Evolutionary conservation across 305 asterid genomes (phyloP).

Genomic region (Fraxinus paxiana): DNA sequence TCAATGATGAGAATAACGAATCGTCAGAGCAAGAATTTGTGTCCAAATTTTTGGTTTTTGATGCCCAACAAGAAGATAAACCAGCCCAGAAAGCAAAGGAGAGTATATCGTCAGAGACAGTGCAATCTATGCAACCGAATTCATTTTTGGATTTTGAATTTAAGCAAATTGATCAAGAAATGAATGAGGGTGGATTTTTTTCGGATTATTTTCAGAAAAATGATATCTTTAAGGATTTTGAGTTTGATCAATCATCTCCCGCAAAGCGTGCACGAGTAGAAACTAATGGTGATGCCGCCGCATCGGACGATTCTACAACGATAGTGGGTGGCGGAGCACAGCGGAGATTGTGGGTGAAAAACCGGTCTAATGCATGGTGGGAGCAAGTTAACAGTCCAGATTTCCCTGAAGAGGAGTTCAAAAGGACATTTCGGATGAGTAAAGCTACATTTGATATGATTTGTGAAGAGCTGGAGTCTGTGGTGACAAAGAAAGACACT

Average conservation of each 20-base stretch:
- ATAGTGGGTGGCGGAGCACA: conserved; percentile 24
- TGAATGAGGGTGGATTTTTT: not conserved
- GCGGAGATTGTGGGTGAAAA: conserved; percentile 67
- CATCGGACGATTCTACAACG: conserved; percentile 15
- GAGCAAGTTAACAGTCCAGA: conserved; percentile 49
- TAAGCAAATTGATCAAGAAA: not conserved
- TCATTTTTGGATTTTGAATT: conserved; percentile 1
- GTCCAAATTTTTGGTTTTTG: not conserved
- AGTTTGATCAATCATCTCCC: not conserved
- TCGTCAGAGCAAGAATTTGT: conserved; percentile 10
- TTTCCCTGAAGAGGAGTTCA: conserved; percentile 62
- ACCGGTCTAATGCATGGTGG: conserved; percentile 80
- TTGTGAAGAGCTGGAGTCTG: conserved; percentile 57
- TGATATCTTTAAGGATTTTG: not conserved
- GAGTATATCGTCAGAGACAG: not conserved
- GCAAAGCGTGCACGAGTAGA: conserved; percentile 25
- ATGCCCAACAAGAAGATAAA: conserved; percentile 5
- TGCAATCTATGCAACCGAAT: not conserved
- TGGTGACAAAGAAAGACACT: conserved; percentile 57
- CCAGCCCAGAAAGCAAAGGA: not conserved
- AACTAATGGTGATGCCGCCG: not conserved
- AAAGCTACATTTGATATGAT: conserved; percentile 55
- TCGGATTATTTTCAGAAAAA: not conserved
- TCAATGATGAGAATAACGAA: not conserved
- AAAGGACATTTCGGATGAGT: conserved; percentile 59